phyloP scores from a whole-genome alignment of 768 basidiomycete species.

The Collybiopsis confluens region DNA sequence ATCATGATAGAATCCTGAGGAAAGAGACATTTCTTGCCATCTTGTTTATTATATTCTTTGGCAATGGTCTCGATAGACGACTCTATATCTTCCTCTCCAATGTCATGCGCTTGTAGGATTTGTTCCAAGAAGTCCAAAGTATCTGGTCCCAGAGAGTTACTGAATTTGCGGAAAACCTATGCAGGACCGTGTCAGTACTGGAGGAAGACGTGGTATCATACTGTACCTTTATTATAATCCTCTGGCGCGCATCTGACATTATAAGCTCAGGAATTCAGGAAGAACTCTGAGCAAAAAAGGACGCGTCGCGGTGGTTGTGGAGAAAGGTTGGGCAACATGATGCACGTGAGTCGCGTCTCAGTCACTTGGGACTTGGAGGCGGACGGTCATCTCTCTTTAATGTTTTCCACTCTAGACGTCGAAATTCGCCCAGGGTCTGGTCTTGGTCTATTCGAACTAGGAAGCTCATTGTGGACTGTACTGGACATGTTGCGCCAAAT shows the following conservation, averaged over 20 bases:
- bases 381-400: conserved; percentile 17
- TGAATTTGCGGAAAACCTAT: conserved; percentile 85
- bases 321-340: neutral
- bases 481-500: conserved; percentile 63
- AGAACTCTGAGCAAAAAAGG: conserved; percentile 4
- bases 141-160: conserved; percentile 81
- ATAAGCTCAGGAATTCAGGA: conserved; percentile 3
- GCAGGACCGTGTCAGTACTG: neutral
- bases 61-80: conserved; percentile 76
- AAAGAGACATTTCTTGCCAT: conserved; percentile 44
- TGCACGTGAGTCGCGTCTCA: neutral
- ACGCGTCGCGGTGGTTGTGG: conserved; percentile 8
- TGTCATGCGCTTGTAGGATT: conserved; percentile 67
- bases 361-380: neutral
- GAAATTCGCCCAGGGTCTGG: conserved; percentile 75
- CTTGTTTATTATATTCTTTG: conserved; percentile 86
- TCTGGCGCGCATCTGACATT: conserved; percentile 46
- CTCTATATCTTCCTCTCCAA: conserved; percentile 66
- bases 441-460: conserved; percentile 75
- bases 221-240: conserved; percentile 44
- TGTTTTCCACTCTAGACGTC: conserved; percentile 69
- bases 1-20: neutral
- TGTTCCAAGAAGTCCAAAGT: conserved; percentile 67
- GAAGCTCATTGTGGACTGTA: conserved; percentile 74
- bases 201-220: neutral